phyloP scores from a whole-genome alignment of 2,329 filamentous ascomycete genomes.

The Botryotinia narcissicola region DNA sequence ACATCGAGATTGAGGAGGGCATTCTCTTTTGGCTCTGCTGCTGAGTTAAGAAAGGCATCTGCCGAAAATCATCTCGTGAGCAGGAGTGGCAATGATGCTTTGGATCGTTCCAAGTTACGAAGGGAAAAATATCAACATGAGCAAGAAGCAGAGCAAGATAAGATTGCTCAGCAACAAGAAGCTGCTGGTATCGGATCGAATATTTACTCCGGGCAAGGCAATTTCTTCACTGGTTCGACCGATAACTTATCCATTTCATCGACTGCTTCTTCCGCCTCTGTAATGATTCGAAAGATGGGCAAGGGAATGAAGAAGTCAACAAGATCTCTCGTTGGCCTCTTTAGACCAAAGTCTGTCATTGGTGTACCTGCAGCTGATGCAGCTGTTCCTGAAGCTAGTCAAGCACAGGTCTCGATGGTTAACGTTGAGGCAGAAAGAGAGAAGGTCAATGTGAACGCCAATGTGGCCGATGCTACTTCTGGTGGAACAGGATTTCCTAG shows the following conservation, averaged over 20 bases:
- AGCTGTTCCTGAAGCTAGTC: constrained; percentile 62
- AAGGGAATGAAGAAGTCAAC: constrained; percentile 95
- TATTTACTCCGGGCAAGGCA: constrained; percentile 85
- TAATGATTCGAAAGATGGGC: constrained; percentile 98
- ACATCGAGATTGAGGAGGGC: constrained; percentile 82
- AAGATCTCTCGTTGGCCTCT: constrained; percentile 87
- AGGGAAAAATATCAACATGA: constrained; percentile 61
- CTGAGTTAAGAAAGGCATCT: constrained; percentile 77
- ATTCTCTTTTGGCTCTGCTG: constrained; percentile 94
- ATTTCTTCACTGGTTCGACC: constrained; percentile 84
- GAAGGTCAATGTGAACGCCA: constrained; percentile 69
- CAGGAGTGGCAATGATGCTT: constrained; percentile 29
- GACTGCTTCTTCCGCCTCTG: constrained; percentile 82
- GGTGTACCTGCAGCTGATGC: constrained; percentile 72
- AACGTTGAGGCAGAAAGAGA: constrained; percentile 93
- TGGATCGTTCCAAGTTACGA: constrained; percentile 57
- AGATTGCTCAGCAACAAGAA: constrained; percentile 90
- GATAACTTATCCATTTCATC: constrained; percentile 93
- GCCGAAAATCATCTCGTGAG: constrained; percentile 52
- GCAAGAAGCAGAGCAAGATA: constrained; percentile 82
- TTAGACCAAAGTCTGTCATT: constrained; percentile 88
- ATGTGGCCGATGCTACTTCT: constrained; percentile 63
- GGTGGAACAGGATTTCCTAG: constrained; percentile 81
- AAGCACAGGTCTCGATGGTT: constrained; percentile 90
- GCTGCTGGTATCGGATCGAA: constrained; percentile 86